Evolutionary conservation across 2,329 filamentous ascomycete species (phyloP).

Genomic region (Alternaria ventricosa): DNA sequence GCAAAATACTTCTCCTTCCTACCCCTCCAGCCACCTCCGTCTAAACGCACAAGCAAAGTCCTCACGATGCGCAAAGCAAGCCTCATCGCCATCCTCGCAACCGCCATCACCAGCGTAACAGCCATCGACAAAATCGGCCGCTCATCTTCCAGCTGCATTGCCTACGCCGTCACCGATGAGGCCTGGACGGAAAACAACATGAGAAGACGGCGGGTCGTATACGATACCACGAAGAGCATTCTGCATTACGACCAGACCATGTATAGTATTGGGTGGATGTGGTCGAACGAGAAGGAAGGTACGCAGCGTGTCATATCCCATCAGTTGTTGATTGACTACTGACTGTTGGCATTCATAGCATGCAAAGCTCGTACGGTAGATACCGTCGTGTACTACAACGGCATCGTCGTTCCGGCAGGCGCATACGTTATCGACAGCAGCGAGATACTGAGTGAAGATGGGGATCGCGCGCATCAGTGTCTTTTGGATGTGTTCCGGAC

Average conservation of each 20-base stretch:
- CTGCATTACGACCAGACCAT: not conserved
- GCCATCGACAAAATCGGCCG: conserved; percentile 1
- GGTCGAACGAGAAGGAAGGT: not conserved
- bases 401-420: not conserved
- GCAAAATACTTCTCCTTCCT: not conserved
- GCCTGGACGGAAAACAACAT: not conserved
- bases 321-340: not conserved
- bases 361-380: not conserved
- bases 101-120: not conserved
- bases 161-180: not conserved
- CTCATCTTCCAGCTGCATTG: not conserved
- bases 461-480: conserved; percentile 1
- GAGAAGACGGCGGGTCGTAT: conserved; percentile 1
- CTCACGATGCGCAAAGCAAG: not conserved
- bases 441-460: not conserved
- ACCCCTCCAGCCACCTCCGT: not conserved
- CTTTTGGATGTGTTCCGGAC: not conserved
- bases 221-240: not conserved
- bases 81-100: not conserved
- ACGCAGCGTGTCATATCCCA: too few relatives aligned
- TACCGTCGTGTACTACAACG: conserved; percentile 1
- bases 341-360: not conserved
- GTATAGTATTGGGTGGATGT: conserved; percentile 4
- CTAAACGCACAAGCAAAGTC: not conserved
- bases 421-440: conserved; percentile 8